phyloP scores from a whole-genome alignment of 305 asterid species.

The Plantago rigida region DNA sequence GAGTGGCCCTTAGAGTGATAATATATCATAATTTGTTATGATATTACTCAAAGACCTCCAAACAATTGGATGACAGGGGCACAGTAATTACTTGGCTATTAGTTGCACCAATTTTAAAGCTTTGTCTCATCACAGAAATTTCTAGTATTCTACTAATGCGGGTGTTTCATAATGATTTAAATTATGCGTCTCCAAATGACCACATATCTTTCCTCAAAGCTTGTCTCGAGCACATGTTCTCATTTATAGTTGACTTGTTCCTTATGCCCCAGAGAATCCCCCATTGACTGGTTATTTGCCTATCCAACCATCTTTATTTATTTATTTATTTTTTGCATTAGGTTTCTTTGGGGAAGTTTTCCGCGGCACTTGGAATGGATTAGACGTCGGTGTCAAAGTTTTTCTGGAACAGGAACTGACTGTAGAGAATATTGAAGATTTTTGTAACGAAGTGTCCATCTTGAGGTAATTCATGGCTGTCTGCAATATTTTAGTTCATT shows the following conservation, averaged over 20 bases:
- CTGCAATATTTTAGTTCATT: constrained; percentile 19
- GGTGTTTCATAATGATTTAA: too few relatives aligned
- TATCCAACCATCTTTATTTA: neutral
- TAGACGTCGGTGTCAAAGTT: constrained; percentile 83
- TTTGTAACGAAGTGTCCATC: constrained; percentile 86
- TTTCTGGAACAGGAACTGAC: constrained; percentile 89
- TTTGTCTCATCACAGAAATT: too few relatives aligned
- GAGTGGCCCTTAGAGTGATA: too few relatives aligned
- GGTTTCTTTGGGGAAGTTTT: constrained; percentile 99
- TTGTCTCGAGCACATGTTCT: neutral
- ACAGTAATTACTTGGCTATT: too few relatives aligned
- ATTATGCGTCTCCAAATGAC: too few relatives aligned
- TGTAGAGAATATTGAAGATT: constrained; percentile 89
- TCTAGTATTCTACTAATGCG: too few relatives aligned
- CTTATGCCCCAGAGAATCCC: neutral
- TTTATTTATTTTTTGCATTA: constrained; percentile 23
- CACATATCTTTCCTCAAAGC: neutral
- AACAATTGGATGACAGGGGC: too few relatives aligned
- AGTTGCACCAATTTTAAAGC: too few relatives aligned
- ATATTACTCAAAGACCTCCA: too few relatives aligned
- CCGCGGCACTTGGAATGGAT: constrained; percentile 92
- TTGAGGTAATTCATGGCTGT: constrained; percentile 46
- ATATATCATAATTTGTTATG: too few relatives aligned
- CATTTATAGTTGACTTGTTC: neutral
- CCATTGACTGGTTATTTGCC: neutral